Conservation (phyloP, 2,329 filamentous ascomycete genomes). For the Colletotrichum cuscutae region DNA sequence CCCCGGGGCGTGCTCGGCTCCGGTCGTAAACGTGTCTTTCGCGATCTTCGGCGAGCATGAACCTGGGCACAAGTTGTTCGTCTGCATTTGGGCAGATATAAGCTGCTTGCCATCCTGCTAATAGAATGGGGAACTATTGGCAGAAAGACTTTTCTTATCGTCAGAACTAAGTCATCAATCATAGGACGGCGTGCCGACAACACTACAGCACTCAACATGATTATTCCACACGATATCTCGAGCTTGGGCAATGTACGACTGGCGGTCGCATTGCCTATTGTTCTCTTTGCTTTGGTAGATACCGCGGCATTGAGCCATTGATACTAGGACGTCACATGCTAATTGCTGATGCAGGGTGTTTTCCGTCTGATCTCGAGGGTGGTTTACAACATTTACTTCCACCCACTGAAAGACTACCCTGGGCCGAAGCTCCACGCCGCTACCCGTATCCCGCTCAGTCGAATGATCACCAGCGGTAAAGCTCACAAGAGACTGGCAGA, state of each 20-base stretch:
- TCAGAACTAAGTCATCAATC: background rate
- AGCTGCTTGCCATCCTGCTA: background rate
- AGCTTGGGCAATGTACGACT: slow-evolving; percentile 12
- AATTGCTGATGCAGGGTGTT: background rate
- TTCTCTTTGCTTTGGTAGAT: slow-evolving; percentile 10
- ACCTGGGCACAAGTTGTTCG: slow-evolving; percentile 7
- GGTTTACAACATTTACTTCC: slow-evolving; percentile 46
- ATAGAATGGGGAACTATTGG: background rate
- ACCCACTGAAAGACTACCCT: slow-evolving; percentile 45
- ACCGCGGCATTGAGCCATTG: background rate
- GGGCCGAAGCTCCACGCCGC: slow-evolving; percentile 39
- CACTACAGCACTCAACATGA: slow-evolving; percentile 9
- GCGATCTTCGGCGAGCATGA: slow-evolving; percentile 6
- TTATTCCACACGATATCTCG: slow-evolving; percentile 18
- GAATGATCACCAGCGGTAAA: slow-evolving; percentile 9
- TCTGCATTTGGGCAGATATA: slow-evolving; percentile 11
- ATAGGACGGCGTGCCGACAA: background rate
- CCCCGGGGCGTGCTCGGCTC: slow-evolving; percentile 2
- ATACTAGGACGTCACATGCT: background rate
- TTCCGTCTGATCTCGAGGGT: slow-evolving; percentile 3
- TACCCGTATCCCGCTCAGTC: slow-evolving; percentile 9
- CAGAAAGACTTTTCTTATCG: background rate
- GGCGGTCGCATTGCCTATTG: slow-evolving; percentile 15
- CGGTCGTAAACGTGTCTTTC: background rate
- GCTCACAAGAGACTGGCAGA: background rate